Conservation (phyloP, 129 eudicot genomes). For the Helichrysum umbraculigerum region DNA sequence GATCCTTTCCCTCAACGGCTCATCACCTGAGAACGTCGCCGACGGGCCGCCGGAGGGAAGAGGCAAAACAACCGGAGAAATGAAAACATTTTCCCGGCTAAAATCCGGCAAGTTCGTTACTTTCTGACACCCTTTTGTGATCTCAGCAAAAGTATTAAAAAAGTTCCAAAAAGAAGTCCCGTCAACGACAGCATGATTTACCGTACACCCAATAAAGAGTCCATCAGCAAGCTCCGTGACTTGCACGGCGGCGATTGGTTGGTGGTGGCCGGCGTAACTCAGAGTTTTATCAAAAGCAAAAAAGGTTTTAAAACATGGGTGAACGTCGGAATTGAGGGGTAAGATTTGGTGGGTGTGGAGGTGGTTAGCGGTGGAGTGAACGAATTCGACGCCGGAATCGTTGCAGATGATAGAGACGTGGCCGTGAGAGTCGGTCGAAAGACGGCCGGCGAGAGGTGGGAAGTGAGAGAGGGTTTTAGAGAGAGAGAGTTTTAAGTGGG, state of each 20-base stretch:
- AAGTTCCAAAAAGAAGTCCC: slow-evolving; percentile 92
- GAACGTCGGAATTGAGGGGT: slow-evolving; percentile 40
- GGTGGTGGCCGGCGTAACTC: slow-evolving; percentile 75
- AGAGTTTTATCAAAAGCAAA: slow-evolving; percentile 71
- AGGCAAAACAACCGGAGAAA: slow-evolving; percentile 56
- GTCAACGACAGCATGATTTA: slow-evolving; percentile 79
- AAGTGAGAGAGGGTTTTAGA: slow-evolving; percentile 69
- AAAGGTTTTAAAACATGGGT: slow-evolving; percentile 47
- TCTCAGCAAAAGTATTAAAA: slow-evolving; percentile 77
- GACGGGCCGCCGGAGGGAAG: slow-evolving; percentile 70
- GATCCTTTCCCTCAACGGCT: slow-evolving; percentile 67
- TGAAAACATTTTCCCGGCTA: slow-evolving; percentile 55
- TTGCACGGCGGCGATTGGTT: slow-evolving; percentile 72
- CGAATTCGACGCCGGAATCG: slow-evolving; percentile 58
- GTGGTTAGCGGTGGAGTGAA: slow-evolving; percentile 52
- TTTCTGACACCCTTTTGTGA: slow-evolving; percentile 41
- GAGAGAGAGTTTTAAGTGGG: slow-evolving; percentile 55
- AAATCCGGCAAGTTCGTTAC: slow-evolving; percentile 54
- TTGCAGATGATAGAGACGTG: slow-evolving; percentile 62
- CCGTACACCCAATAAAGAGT: slow-evolving; percentile 67
- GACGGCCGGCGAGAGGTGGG: slow-evolving; percentile 81
- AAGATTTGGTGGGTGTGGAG: slow-evolving; percentile 22
- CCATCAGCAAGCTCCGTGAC: slow-evolving; percentile 75
- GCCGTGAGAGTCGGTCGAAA: slow-evolving; percentile 53
- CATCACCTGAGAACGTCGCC: slow-evolving; percentile 75